Evolutionary conservation across 148 eudicot genomes (phyloP).

Genomic region (Vaccinium vitisidaea): DNA sequence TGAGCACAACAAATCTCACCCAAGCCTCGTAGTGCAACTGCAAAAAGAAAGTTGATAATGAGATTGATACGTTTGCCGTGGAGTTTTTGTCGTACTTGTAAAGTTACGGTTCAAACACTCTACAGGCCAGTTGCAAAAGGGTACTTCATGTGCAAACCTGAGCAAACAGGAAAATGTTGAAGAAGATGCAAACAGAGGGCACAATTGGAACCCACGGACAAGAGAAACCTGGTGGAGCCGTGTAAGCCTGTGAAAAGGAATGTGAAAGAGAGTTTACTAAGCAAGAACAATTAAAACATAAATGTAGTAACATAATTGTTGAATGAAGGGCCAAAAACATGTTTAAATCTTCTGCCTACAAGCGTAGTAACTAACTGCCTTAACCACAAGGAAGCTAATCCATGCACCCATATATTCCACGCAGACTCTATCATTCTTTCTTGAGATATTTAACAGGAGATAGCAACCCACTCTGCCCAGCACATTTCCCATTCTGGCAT

Average conservation of each 20-base stretch:
- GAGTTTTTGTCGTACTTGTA: background rate
- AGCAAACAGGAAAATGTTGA: constrained; percentile 91
- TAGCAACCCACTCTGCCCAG: background rate
- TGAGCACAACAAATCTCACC: constrained; percentile 78
- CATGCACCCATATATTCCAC: background rate
- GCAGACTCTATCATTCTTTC: constrained; percentile 3
- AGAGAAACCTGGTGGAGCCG: constrained; percentile 60
- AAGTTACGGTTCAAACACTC: background rate
- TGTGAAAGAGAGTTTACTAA: background rate
- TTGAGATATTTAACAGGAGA: background rate
- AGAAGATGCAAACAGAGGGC: constrained; percentile 80
- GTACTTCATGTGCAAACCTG: constrained; percentile 47
- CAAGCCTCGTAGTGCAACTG: constrained; percentile 95
- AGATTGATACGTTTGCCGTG: background rate
- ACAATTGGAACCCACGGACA: constrained; percentile 91
- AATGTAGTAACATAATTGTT: too few species aligned
- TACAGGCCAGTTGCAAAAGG: background rate
- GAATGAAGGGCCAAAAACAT: background rate
- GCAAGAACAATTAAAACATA: background rate
- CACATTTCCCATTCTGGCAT: background rate
- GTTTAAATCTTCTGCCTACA: background rate
- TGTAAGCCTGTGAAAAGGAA: constrained; percentile 49
- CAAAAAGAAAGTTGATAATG: constrained; percentile 29
- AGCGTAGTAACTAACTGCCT: background rate
- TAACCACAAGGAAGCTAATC: background rate